Conservation (phyloP, 2,329 filamentous ascomycete genomes). For the Ophiostoma sp. region DNA sequence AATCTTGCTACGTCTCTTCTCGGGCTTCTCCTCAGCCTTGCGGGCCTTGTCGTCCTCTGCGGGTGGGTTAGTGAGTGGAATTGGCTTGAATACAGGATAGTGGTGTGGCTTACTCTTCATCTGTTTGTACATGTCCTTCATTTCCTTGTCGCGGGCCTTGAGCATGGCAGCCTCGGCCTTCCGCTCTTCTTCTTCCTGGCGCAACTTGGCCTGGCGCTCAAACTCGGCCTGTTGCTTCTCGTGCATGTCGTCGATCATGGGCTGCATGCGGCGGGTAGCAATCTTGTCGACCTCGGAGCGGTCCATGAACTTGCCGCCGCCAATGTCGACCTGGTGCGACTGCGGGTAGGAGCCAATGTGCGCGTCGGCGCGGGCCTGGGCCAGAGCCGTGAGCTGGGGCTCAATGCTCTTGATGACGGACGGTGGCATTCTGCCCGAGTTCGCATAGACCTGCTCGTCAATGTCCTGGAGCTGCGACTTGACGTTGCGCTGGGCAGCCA, state of each 20-base stretch:
- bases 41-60: conserved; percentile 47
- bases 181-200: conserved; percentile 59
- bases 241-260: conserved; percentile 80
- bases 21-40: conserved; percentile 48
- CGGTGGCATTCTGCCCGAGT: conserved; percentile 72
- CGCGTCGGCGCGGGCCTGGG: conserved; percentile 63
- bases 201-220: conserved; percentile 63
- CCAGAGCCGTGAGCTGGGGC: conserved; percentile 68
- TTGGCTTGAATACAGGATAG: neutral
- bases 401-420: conserved; percentile 76
- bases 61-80: neutral
- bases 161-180: conserved; percentile 43
- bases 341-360: conserved; percentile 56
- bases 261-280: conserved; percentile 74
- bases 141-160: conserved; percentile 54
- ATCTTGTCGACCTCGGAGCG: conserved; percentile 77
- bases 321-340: conserved; percentile 63
- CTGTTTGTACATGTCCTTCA: conserved; percentile 54
- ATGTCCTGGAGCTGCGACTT: conserved; percentile 73
- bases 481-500: conserved; percentile 84
- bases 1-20: neutral
- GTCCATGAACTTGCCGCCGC: conserved; percentile 78
- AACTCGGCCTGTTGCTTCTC: conserved; percentile 72
- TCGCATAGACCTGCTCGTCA: conserved; percentile 75
- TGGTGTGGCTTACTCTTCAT: conserved; percentile 54